A percentile compares a stretch with the other conserved stretches of the same genome.
These are phyloP conservation scores for Epichloe hybrida DNA, from an alignment of 2,329 filamentous ascomycete species.

Conservation along the genomic window DNA sequence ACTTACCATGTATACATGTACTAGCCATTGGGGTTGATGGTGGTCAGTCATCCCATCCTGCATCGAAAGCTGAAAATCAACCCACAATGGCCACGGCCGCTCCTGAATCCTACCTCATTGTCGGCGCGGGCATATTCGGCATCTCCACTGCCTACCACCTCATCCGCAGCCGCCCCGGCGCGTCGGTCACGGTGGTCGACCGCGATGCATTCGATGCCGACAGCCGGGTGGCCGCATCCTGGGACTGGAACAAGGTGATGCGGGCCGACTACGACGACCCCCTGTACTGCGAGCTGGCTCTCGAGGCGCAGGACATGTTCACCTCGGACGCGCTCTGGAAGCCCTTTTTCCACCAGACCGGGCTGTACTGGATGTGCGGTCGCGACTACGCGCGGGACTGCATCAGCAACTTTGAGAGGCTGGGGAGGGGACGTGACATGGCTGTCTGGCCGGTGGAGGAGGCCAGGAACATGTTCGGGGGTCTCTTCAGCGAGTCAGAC, in stretches of 20 bases:
- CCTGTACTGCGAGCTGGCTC: slow-evolving; percentile 48
- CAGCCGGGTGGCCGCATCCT: slow-evolving; percentile 45
- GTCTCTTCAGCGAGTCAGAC: slow-evolving; percentile 46
- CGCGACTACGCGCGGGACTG: slow-evolving; percentile 37
- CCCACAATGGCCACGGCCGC: slow-evolving; percentile 9
- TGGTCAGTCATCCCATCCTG: too few relatives aligned
- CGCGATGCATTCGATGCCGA: slow-evolving; percentile 36
- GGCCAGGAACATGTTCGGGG: slow-evolving; percentile 37
- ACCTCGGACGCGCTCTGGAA: slow-evolving; percentile 41
- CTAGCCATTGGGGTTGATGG: too few relatives aligned
- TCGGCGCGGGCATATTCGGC: slow-evolving; percentile 54
- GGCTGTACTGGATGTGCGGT: slow-evolving; percentile 43
- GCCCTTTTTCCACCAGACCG: slow-evolving; percentile 44
- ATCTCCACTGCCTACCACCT: slow-evolving; percentile 53
- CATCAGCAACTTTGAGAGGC: slow-evolving; percentile 35
- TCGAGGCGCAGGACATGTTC: slow-evolving; percentile 53
- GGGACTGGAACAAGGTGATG: slow-evolving; percentile 62
- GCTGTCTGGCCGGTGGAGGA: slow-evolving; percentile 31
- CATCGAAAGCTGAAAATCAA: background rate
- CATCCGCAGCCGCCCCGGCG: slow-evolving; percentile 33
- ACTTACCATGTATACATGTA: too few relatives aligned
- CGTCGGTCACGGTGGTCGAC: slow-evolving; percentile 44
- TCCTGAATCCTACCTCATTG: slow-evolving; percentile 36
- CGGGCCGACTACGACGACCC: slow-evolving; percentile 54
- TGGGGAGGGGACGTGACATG: slow-evolving; percentile 26